A percentile compares a stretch with the other conserved stretches of the same genome.
phyloP scores from a whole-genome alignment of 208 protist genomes.

The Leishmania tarentolae region DNA sequence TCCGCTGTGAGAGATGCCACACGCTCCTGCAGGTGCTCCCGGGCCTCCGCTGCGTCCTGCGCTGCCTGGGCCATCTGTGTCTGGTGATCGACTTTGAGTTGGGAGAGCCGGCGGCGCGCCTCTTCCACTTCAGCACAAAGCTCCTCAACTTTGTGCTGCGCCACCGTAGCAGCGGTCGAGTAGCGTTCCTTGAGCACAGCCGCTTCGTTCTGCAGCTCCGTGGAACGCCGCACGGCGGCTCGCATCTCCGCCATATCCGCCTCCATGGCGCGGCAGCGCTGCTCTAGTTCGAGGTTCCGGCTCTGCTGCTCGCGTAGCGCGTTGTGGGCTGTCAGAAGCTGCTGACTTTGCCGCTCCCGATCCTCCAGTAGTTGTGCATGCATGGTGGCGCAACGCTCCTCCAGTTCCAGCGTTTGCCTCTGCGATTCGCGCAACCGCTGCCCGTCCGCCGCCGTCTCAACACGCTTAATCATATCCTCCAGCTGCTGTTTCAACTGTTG shows the following conservation, averaged over 20 bases:
- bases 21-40: conserved; percentile 34
- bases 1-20: conserved; percentile 36
- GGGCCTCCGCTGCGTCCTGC: conserved; percentile 37
- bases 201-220: conserved; percentile 77
- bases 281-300: conserved; percentile 70
- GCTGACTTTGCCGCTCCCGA: conserved; percentile 59
- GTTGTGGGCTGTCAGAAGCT: conserved; percentile 69
- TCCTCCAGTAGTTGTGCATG: conserved; percentile 58
- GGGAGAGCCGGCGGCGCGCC: conserved; percentile 22
- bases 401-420: conserved; percentile 63
- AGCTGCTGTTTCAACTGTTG: conserved; percentile 74
- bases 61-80: conserved; percentile 35
- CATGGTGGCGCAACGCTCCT: conserved; percentile 58
- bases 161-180: conserved; percentile 50
- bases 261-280: conserved; percentile 64
- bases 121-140: conserved; percentile 42
- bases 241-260: conserved; percentile 68
- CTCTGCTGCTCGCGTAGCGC: conserved; percentile 79
- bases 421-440: conserved; percentile 41
- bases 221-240: conserved; percentile 56
- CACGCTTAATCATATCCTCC: conserved; percentile 62
- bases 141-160: conserved; percentile 37
- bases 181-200: conserved; percentile 69
- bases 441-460: conserved; percentile 56
- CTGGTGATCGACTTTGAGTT: conserved; percentile 38